Conservation (phyloP, 164 flowering plant species). For the Magnolia officinalis region DNA sequence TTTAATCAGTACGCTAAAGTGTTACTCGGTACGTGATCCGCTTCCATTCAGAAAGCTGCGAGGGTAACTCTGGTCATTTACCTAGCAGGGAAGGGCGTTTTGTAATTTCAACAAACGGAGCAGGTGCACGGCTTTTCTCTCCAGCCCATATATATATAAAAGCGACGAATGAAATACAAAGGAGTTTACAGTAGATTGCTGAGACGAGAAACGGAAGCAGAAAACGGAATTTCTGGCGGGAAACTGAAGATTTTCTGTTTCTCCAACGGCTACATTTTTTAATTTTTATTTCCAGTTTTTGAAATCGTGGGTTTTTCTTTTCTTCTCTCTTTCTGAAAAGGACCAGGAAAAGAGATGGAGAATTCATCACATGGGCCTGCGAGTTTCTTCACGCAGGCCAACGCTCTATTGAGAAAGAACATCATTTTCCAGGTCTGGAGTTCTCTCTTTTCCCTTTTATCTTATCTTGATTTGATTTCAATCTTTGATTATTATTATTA, state of each 20-base stretch:
- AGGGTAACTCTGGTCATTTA: background rate
- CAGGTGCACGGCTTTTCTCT: background rate
- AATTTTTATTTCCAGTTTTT: background rate
- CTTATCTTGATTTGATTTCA: background rate
- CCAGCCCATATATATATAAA: too few species aligned
- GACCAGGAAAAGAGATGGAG: conserved; percentile 29
- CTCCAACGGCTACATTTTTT: background rate
- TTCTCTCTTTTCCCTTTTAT: background rate
- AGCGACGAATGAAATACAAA: background rate
- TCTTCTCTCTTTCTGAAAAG: too few species aligned
- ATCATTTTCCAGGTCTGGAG: conserved; percentile 29
- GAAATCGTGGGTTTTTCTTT: too few species aligned
- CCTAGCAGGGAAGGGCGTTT: background rate
- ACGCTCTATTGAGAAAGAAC: conserved; percentile 32
- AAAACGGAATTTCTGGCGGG: conserved; percentile 1
- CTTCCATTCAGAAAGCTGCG: background rate
- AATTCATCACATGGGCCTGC: conserved; percentile 38
- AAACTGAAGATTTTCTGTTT: background rate
- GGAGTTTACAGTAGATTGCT: background rate
- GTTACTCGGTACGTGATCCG: too few species aligned
- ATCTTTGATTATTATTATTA: background rate
- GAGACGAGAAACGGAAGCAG: background rate
- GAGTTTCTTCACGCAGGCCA: conserved; percentile 29
- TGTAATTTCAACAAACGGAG: background rate
- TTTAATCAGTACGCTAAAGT: too few species aligned